Percentiles rank a stretch among this genome's conserved stretches.
Evolutionary conservation across 257 asterid species (phyloP).

Genomic region (Solanum bulbocastanum): DNA sequence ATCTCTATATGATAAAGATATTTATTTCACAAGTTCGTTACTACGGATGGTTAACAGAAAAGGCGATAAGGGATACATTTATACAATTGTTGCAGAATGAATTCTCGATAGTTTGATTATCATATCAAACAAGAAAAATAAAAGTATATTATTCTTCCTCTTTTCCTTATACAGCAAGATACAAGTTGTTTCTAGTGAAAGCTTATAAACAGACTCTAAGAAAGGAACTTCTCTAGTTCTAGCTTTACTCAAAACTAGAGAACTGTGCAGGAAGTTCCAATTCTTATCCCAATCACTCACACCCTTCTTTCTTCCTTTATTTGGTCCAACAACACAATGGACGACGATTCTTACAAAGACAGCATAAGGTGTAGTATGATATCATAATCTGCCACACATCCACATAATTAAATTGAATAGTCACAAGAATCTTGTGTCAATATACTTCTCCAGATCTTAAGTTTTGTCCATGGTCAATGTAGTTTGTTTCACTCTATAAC

Average conservation of each 20-base stretch:
- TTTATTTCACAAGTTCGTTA: neutral
- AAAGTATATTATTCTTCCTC: neutral
- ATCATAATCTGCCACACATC: neutral
- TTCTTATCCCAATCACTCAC: neutral
- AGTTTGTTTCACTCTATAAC: neutral
- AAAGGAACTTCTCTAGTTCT: neutral
- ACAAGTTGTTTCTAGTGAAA: neutral
- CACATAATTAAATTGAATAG: neutral
- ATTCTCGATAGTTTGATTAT: neutral
- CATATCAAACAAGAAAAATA: neutral
- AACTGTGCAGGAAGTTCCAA: neutral
- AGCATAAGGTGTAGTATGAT: neutral
- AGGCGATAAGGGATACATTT: neutral
- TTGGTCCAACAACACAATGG: neutral
- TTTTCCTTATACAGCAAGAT: neutral
- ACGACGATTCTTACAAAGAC: neutral
- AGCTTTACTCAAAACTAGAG: neutral
- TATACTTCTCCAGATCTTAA: neutral
- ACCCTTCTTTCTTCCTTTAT: neutral
- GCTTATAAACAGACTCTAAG: neutral
- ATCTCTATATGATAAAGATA: neutral
- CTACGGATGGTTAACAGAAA: neutral
- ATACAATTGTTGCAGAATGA: neutral
- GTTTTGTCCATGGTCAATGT: neutral
- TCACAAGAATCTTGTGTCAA: neutral